Base-by-base conservation (phyloP, 192 early-diverging fungal species). In the Coemansia guatemalensis region DNA sequence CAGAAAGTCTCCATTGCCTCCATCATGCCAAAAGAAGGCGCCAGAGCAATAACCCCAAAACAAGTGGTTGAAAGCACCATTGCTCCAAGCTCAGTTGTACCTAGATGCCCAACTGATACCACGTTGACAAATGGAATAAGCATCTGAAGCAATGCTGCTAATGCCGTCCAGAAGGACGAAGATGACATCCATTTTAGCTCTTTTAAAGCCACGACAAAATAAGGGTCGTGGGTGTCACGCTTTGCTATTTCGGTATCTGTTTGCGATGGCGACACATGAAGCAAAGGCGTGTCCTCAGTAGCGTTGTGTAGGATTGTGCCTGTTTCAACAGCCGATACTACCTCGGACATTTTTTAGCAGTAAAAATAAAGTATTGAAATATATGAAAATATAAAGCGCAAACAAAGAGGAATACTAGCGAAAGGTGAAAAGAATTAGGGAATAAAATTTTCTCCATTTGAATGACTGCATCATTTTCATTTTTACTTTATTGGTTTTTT, bases 1-100 rank as follows among this genome's bases (percentile, higher is more conserved):
- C 84, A 87, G 11, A 90, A 67, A 0, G 88, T 91, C 55, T 91
- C 89, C 23, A 91, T 58, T 44, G 86, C 87, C 58, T 83, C 88
- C 27, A 67, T 2, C 82, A 88, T 48, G 30, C 90, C 90, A 27
- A 86, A 83, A n/a, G 78, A 82, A 48, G 90, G 72, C 11, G 84
- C 83, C 58, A 61, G 12, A 1, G 65, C 52, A 49, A 68, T 55
- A 21, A 68, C 48, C 1, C 35, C 58, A n/a, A 55, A 50, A 58
- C 84, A 89, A 76, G 87, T 90, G 18, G 84, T 81, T 1, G 84
- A 82, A 21, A 90, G 62, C 0, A 88, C 81, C 21, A 87, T 83
- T 0, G 88, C 86, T 6, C 87, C 87, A 51, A 90, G 73, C 68
- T 88, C 83, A 32, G 88, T 86, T 9, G 88, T 72, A 0, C 81